Evolutionary conservation across 768 basidiomycete genomes (phyloP).

Genomic region (Hygrophoropsis aurantiaca): DNA sequence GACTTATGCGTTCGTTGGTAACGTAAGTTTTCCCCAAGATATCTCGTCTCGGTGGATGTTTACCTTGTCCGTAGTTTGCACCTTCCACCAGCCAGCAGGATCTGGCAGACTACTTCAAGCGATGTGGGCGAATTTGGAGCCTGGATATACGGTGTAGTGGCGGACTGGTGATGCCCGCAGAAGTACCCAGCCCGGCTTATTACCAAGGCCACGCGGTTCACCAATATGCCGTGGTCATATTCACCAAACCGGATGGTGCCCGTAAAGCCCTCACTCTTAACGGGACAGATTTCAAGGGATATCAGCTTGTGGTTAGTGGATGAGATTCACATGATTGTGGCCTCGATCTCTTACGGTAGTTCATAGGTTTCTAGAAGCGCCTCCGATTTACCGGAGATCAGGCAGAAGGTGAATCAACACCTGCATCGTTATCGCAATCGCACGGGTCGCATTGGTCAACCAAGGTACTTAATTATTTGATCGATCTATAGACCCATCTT

Average conservation of each 20-base stretch:
- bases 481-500: too few species aligned
- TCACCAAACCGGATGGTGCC: slow-evolving; percentile 36
- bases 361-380: slow-evolving; percentile 25
- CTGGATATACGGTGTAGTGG: slow-evolving; percentile 30
- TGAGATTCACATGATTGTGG: background rate
- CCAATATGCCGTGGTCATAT: slow-evolving; percentile 55
- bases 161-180: slow-evolving; percentile 27
- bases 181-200: slow-evolving; percentile 19
- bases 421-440: slow-evolving; percentile 21
- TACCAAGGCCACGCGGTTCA: slow-evolving; percentile 39
- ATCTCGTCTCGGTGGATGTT: slow-evolving; percentile 23
- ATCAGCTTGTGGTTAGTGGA: slow-evolving; percentile 40
- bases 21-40: slow-evolving; percentile 44
- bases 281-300: slow-evolving; percentile 36
- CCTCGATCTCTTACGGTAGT: background rate
- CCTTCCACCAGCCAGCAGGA: slow-evolving; percentile 18
- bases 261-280: slow-evolving; percentile 41
- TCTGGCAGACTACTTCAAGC: slow-evolving; percentile 19
- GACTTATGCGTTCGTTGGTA: slow-evolving; percentile 56
- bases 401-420: slow-evolving; percentile 26
- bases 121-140: slow-evolving; percentile 22
- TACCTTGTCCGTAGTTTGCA: background rate
- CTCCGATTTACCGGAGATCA: slow-evolving; percentile 34
- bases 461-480: too few species aligned
- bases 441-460: background rate